Percentiles rank a stretch among this genome's conserved stretches.
Evolutionary conservation across 345 rosid genomes (phyloP).

Genomic region (Hibiscus syriacus): DNA sequence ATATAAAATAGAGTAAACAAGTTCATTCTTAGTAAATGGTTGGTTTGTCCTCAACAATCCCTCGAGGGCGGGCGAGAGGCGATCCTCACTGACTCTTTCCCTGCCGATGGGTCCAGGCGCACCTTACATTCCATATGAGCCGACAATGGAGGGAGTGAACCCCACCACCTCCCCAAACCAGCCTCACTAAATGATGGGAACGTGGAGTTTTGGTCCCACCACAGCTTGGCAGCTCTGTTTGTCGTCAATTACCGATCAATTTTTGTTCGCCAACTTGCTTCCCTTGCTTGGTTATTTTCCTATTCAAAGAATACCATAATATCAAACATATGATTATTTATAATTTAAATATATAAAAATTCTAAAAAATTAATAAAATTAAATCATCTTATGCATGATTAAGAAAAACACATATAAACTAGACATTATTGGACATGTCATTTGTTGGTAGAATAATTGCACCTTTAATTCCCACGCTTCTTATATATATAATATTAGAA

Average conservation of each 20-base stretch:
- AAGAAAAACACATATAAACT: no score
- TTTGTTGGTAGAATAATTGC: no score
- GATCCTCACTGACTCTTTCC: neutral
- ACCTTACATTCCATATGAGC: neutral
- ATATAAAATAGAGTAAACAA: no score
- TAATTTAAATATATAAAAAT: no score
- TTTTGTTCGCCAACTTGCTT: neutral
- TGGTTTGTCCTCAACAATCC: conserved; percentile 10
- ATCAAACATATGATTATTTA: no score
- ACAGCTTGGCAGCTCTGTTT: neutral
- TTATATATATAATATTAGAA: no score
- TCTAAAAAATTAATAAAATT: no score
- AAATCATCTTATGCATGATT: no score
- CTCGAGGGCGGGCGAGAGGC: neutral
- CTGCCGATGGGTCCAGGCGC: neutral
- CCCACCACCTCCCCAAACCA: neutral
- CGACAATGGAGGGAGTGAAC: neutral
- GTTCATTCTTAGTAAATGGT: no score
- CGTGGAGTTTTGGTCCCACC: neutral
- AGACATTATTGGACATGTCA: no score
- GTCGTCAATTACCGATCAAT: neutral
- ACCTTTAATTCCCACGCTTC: no score
- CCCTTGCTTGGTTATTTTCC: neutral
- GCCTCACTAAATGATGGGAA: neutral
- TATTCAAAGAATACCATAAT: no score